Evolutionary conservation across 1,139 yeast genomes (phyloP), one percentile per base, ranked within the genome.

Genomic region (Geotrichum siamense): DNA sequence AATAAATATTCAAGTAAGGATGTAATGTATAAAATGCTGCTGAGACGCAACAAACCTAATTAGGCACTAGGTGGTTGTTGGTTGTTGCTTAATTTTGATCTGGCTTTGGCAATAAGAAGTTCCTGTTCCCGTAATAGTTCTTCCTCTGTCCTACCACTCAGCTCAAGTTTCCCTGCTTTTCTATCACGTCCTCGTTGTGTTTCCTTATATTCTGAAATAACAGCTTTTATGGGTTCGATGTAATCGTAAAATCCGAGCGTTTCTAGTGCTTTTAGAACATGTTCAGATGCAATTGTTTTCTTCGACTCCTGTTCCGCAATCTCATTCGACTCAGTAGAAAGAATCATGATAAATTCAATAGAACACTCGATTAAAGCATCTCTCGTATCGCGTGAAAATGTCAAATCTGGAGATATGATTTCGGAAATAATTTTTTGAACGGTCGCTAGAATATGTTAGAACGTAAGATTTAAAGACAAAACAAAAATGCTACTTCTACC

Each of bases 291-390:
- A 43, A 91, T 91, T 6, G 99, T 91, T 65, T 91, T 93, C 64
- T 91, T 91, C 42, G 94, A 82, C 60, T 91, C 98, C 57, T 83
- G 83, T 58, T 91, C 98, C 1, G 98, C 97, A 53, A 91, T 86
- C 53, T 93, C 98, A 59, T 93, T 89, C 49, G 93, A 83, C 64
- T 87, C 95, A 2, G 95, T 84, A 10, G 96, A 83, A 41, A 91
- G 69, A 52, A 91, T 86, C 94, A 91, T 91, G 49, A 93, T 82
- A 60, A 91, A 91, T 64, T 87, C 96, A 47, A 91, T 87, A 57
- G 97, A 89, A 62, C 96, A 87, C 61, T 91, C 96, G 38, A 94
- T 91, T 38, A 91, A 76, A 44, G 95, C 94, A 60, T 91, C 98
- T 51, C 97, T 72, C 4, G 97, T 95, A 53, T 91, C 98, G 55